phyloP scores from a whole-genome alignment of 1,139 yeast species.

The Lodderomyces margitis region DNA sequence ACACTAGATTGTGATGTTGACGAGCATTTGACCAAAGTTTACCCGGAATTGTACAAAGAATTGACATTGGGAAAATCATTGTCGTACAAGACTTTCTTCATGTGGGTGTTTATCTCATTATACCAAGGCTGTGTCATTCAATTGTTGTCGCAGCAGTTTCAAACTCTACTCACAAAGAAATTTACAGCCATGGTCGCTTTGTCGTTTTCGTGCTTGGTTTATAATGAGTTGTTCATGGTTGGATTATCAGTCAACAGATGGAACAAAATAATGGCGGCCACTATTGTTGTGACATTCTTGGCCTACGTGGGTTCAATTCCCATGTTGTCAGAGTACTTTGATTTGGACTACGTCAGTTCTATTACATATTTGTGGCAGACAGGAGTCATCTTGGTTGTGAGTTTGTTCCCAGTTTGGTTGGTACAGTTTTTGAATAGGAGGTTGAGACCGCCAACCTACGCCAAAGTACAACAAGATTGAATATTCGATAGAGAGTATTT shows the following conservation, averaged over 20 bases:
- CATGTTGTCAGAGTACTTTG: constrained; percentile 79
- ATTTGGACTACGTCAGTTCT: constrained; percentile 60
- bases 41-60: constrained; percentile 94
- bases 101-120: constrained; percentile 85
- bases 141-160: constrained; percentile 71
- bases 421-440: constrained; percentile 70
- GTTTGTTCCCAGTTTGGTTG: constrained; percentile 89
- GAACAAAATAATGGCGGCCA: constrained; percentile 73
- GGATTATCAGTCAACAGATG: constrained; percentile 88
- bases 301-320: constrained; percentile 77
- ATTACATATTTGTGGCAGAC: constrained; percentile 69
- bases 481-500: not conserved
- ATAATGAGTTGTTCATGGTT: constrained; percentile 92
- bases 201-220: constrained; percentile 73
- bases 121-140: constrained; percentile 88
- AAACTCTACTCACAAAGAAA: constrained; percentile 53
- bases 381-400: constrained; percentile 59
- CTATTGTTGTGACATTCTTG: constrained; percentile 68
- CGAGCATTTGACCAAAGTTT: constrained; percentile 81
- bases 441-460: constrained; percentile 91
- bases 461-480: constrained; percentile 83
- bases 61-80: constrained; percentile 83
- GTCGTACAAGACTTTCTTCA: constrained; percentile 82
- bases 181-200: constrained; percentile 82
- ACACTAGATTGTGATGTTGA: constrained; percentile 91